Evolutionary conservation across 1,284 basidiomycete genomes (phyloP), one percentile per base, ranked within the genome.

Genomic region (Gymnopus androsaceus): DNA sequence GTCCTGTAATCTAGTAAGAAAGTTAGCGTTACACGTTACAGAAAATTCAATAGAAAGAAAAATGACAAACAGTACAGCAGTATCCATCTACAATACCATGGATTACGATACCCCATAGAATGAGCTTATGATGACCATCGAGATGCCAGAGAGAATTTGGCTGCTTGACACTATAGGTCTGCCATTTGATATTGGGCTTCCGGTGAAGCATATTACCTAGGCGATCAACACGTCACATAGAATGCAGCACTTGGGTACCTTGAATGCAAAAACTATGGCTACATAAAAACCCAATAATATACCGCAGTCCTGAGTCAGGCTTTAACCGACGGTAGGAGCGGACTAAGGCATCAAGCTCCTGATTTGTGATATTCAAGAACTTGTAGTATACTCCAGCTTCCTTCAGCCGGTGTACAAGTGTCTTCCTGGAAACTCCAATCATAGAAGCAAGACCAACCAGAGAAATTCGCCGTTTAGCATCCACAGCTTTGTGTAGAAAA

Each of bases 41-140:
- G 27, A n/a, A 3, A 37, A 37, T 27, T 27, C 52, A 17, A 51
- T 21, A 41, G 38, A 51, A n/a, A 25, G 17, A 51, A 49, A 44
- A 52, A 6, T n/a, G n/a, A 67, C 66, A 19, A 53, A 80, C 74
- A 23, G 61, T 73, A 1, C 69, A 36, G 53, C 66, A 72, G 54
- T 69, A 77, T 0, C 79, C 77, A 66, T 83, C 77, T 31, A 76
- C 66, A 3, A 75, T 36, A 0, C 77, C 78, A 67, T 83, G 80
- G 14, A 83, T 74, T 0, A 82, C 75, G 50, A 82, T 71, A 0
- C 78, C 77, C 78, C 76, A 83, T 0, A 37, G 36, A 11, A 83
- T 82, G 0, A 81, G 63, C 57, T 81, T 80, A 55, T 81, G 79
- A 55, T 81, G 77, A 0, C 79, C 77, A 63, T 81, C 75, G 31